Evolutionary conservation across 768 basidiomycete genomes (phyloP).

Genomic region (Tricholoma hemisulphureum): DNA sequence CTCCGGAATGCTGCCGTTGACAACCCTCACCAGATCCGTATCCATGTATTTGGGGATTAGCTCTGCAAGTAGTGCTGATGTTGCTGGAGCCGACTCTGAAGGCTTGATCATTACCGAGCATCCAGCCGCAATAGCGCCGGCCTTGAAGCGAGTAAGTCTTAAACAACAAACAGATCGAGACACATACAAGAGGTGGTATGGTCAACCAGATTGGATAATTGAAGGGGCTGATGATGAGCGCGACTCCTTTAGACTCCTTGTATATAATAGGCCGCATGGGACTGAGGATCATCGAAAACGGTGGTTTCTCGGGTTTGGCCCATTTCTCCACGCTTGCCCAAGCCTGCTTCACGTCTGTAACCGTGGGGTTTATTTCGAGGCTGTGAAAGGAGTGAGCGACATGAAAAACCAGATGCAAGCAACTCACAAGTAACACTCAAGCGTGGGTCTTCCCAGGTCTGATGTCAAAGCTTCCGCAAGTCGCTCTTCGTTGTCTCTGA

Average conservation of each 20-base stretch:
- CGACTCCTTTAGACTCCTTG: slow-evolving; percentile 77
- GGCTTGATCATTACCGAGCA: slow-evolving; percentile 73
- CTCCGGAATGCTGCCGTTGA: slow-evolving; percentile 67
- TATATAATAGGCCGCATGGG: slow-evolving; percentile 62
- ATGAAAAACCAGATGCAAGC: not conserved
- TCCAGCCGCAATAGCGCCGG: slow-evolving; percentile 79
- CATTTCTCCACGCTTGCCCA: slow-evolving; percentile 71
- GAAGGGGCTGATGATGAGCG: slow-evolving; percentile 70
- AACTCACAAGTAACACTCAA: slow-evolving; percentile 55
- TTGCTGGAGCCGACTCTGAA: slow-evolving; percentile 63
- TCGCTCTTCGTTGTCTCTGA: slow-evolving; percentile 67
- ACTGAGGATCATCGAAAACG: slow-evolving; percentile 54
- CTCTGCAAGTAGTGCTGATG: slow-evolving; percentile 58
- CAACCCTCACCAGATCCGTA: slow-evolving; percentile 56
- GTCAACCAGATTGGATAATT: slow-evolving; percentile 70
- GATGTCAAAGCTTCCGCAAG: slow-evolving; percentile 55
- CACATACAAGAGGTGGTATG: slow-evolving; percentile 55
- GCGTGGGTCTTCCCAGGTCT: slow-evolving; percentile 63
- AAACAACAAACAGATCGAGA: not conserved
- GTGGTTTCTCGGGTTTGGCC: slow-evolving; percentile 61
- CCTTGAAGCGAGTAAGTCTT: slow-evolving; percentile 22
- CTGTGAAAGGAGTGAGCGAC: slow-evolving; percentile 31
- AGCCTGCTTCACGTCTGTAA: slow-evolving; percentile 52
- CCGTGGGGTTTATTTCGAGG: slow-evolving; percentile 55
- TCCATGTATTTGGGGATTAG: slow-evolving; percentile 79